Conservation (phyloP, 2,329 filamentous ascomycete species). For the Raffaelea albimanens region DNA sequence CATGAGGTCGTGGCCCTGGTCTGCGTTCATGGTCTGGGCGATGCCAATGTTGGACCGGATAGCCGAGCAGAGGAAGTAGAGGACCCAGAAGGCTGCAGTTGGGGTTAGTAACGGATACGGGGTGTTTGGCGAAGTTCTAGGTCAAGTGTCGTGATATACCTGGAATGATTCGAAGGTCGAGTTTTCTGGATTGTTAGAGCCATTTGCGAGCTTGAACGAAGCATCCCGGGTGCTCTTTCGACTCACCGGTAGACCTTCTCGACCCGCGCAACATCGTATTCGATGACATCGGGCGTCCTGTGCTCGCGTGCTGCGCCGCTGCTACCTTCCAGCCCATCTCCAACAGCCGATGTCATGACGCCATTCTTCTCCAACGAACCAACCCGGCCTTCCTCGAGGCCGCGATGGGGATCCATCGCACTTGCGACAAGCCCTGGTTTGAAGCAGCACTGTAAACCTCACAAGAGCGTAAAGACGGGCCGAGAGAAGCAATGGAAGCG, state of each 20-base stretch:
- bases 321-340: too few species aligned
- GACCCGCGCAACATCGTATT: conserved; percentile 41
- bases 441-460: too few species aligned
- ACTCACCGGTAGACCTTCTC: conserved; percentile 42
- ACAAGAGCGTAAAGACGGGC: conserved; percentile 16
- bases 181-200: conserved; percentile 25
- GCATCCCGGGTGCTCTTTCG: too few species aligned
- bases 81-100: conserved; percentile 68
- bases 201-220: too few species aligned
- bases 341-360: too few species aligned
- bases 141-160: conserved; percentile 23
- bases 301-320: too few species aligned
- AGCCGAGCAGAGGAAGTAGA: conserved; percentile 88
- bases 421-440: too few species aligned
- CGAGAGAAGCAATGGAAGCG: conserved; percentile 41
- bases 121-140: neutral
- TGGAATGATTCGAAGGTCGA: conserved; percentile 51
- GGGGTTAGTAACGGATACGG: neutral
- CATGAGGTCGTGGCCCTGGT: conserved; percentile 63
- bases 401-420: too few species aligned
- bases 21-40: conserved; percentile 85
- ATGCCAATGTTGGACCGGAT: conserved; percentile 88
- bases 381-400: too few species aligned
- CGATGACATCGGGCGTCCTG: conserved; percentile 12
- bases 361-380: too few species aligned